Evolutionary conservation across 495 filamentous ascomycete genomes (phyloP).

Genomic region (Alectoria sarmentosa): DNA sequence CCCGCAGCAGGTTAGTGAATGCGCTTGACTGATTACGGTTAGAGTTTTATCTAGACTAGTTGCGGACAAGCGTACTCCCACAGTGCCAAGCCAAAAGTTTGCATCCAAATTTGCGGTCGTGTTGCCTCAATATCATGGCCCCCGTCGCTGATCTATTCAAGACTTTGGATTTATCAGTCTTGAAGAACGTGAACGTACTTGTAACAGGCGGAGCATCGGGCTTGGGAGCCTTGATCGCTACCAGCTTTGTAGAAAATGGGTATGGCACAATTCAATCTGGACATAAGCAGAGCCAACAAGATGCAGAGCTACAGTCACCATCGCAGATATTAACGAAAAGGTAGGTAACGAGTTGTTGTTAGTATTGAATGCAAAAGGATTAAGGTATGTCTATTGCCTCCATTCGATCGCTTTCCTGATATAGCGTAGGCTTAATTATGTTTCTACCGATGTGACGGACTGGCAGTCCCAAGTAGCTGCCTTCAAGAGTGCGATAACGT

Average conservation of each 20-base stretch:
- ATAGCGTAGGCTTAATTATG: neutral
- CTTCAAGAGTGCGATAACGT: conserved; percentile 17
- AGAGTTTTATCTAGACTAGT: too few species aligned
- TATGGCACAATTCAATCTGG: neutral
- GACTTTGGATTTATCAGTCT: conserved; percentile 21
- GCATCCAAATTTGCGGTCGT: too few species aligned
- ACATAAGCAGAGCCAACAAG: neutral
- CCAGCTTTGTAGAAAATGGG: conserved; percentile 10
- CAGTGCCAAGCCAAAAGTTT: too few species aligned
- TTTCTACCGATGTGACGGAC: conserved; percentile 12
- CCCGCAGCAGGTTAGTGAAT: neutral
- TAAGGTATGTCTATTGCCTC: too few species aligned
- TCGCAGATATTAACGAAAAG: conserved; percentile 27
- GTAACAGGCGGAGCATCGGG: conserved; percentile 40
- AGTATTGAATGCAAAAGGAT: neutral
- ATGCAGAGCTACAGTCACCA: conserved; percentile 24
- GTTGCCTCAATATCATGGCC: neutral
- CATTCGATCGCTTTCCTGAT: neutral
- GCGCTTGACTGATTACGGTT: neutral
- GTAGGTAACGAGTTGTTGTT: conserved; percentile 16
- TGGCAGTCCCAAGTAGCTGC: conserved; percentile 19
- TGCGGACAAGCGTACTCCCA: too few species aligned
- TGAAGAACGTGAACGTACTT: conserved; percentile 36
- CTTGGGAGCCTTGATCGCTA: conserved; percentile 31
- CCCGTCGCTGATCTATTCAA: conserved; percentile 6